Conservation (phyloP, 352 stramenopile genomes). For the Globisporangium lucens region DNA sequence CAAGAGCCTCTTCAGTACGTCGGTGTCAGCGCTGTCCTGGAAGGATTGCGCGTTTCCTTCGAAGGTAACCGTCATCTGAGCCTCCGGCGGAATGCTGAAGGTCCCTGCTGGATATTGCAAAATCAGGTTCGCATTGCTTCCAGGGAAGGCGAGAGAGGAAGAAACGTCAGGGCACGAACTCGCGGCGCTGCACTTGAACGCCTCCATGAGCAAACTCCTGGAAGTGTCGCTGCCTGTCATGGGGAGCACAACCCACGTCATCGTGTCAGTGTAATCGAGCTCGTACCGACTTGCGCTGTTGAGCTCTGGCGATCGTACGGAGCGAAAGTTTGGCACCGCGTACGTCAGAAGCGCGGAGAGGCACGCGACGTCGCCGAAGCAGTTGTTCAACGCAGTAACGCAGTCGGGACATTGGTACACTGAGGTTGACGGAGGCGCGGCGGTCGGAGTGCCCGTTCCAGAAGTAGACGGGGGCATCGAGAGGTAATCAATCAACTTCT, state of each 20-base stretch:
- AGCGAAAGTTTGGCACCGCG: background rate
- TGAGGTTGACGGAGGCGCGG: background rate
- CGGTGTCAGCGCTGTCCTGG: background rate
- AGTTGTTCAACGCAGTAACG: background rate
- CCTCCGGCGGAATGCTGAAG: background rate
- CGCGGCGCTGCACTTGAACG: slow-evolving; percentile 1
- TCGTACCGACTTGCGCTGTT: background rate
- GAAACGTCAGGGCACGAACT: background rate
- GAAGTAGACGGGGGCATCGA: background rate
- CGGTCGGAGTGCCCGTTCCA: background rate
- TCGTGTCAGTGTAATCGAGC: background rate
- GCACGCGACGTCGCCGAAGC: background rate
- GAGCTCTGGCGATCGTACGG: background rate
- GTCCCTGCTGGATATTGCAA: background rate
- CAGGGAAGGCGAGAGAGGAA: background rate
- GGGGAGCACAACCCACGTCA: background rate
- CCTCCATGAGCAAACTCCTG: slow-evolving; percentile 8
- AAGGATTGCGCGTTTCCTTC: background rate
- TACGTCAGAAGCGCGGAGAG: background rate
- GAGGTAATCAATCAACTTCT: slow-evolving; percentile 5
- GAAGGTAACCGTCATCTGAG: slow-evolving; percentile 5
- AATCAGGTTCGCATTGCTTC: background rate
- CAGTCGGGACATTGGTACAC: background rate
- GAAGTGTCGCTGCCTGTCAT: background rate
- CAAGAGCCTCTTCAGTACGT: background rate